phyloP scores from a whole-genome alignment of 2,329 filamentous ascomycete genomes.

The Leptoxyphium fumago region DNA sequence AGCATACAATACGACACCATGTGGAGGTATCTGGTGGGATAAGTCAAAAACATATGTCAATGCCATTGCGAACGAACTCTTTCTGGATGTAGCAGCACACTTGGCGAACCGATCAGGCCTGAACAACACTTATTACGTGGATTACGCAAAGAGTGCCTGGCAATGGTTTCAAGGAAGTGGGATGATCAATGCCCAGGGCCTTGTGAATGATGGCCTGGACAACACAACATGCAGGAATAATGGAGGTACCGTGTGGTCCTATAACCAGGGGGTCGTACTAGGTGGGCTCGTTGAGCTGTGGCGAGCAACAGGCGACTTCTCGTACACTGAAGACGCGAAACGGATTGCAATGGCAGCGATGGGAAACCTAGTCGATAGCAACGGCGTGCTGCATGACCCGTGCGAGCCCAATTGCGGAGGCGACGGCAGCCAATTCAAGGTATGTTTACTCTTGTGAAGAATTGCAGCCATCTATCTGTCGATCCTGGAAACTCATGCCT shows the following conservation, averaged over 20 bases:
- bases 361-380: constrained; percentile 17
- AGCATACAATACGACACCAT: constrained; percentile 28
- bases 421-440: constrained; percentile 37
- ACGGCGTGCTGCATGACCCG: constrained; percentile 27
- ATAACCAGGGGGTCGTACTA: constrained; percentile 49
- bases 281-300: constrained; percentile 41
- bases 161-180: constrained; percentile 36
- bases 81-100: constrained; percentile 39
- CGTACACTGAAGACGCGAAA: constrained; percentile 22
- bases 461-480: constrained; percentile 33
- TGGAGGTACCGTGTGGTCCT: constrained; percentile 30
- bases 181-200: constrained; percentile 34
- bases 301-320: constrained; percentile 18
- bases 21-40: constrained; percentile 37
- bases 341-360: constrained; percentile 28
- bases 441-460: constrained; percentile 47
- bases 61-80: constrained; percentile 44
- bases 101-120: constrained; percentile 35
- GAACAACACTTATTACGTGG: constrained; percentile 25
- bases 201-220: constrained; percentile 40
- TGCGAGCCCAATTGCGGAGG: constrained; percentile 24
- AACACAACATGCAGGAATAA: constrained; percentile 38
- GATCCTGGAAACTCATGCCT: constrained; percentile 46
- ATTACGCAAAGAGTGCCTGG: constrained; percentile 34
- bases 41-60: constrained; percentile 32